Conservation (phyloP, 495 filamentous ascomycete genomes). For the Aspergillus avenaceus region DNA sequence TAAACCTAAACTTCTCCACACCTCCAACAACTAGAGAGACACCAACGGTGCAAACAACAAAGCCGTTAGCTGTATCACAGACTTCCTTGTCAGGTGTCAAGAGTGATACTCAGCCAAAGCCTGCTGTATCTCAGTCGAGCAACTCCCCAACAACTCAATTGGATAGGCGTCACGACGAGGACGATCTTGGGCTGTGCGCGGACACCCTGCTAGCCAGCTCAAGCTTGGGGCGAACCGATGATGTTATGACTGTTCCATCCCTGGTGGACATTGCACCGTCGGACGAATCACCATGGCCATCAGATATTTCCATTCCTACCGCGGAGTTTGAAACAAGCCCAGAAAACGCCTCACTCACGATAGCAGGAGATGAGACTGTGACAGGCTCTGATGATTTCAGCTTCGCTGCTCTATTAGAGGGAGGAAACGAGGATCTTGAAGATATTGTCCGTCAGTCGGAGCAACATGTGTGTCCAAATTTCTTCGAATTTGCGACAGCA, state of each 20-base stretch:
- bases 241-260: constrained; percentile 12
- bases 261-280: constrained; percentile 5
- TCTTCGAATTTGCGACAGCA: constrained; percentile 16
- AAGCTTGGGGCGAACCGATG: constrained; percentile 6
- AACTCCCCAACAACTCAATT: constrained; percentile 1
- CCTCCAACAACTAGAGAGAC: neutral
- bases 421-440: constrained; percentile 53
- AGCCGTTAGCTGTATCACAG: neutral
- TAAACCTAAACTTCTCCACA: constrained; percentile 1
- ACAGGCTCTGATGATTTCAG: constrained; percentile 20
- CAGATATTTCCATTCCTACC: constrained; percentile 8
- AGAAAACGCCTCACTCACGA: constrained; percentile 1
- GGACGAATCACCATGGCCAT: constrained; percentile 16
- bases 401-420: constrained; percentile 34
- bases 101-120: neutral
- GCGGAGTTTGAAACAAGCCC: constrained; percentile 7
- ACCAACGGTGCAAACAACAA: neutral
- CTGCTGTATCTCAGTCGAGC: neutral
- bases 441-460: constrained; percentile 53
- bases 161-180: constrained; percentile 1
- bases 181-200: constrained; percentile 2
- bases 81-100: neutral
- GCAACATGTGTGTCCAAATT: constrained; percentile 33
- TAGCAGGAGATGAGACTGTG: neutral
- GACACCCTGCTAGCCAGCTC: constrained; percentile 11